Percentiles rank a stretch among this genome's conserved stretches.
These are phyloP conservation scores for Saccharomycopsis fodiens DNA, from an alignment of 805 yeast species.

Conservation along the genomic window DNA sequence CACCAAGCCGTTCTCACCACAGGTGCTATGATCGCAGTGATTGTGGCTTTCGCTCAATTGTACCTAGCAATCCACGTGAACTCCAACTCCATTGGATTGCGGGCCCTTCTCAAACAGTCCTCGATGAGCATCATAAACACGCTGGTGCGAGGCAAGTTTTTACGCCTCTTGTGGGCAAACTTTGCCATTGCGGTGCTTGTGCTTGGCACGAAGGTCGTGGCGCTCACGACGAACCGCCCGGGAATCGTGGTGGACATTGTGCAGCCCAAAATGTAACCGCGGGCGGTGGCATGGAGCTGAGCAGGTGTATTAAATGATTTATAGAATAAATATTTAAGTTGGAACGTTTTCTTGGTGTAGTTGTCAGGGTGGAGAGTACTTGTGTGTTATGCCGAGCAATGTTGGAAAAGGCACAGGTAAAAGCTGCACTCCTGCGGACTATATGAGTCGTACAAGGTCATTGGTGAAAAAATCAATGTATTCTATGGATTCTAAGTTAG, in stretches of 20 bases:
- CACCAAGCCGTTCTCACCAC: background rate
- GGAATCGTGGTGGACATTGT: constrained; percentile 14
- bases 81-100: background rate
- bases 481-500: too few species aligned
- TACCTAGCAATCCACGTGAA: constrained; percentile 9
- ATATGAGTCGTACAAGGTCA: too few species aligned
- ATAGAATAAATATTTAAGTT: too few species aligned
- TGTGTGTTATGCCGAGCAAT: too few species aligned
- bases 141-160: constrained; percentile 5
- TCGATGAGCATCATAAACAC: constrained; percentile 7
- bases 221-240: background rate
- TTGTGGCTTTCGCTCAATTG: background rate
- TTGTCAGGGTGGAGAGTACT: too few species aligned
- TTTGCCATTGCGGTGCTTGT: constrained; percentile 3
- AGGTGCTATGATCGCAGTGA: background rate
- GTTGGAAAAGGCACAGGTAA: too few species aligned
- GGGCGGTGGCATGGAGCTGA: too few species aligned
- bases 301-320: too few species aligned
- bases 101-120: constrained; percentile 1
- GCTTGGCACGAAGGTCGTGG: constrained; percentile 2
- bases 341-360: too few species aligned
- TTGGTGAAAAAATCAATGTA: too few species aligned
- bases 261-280: constrained; percentile 15
- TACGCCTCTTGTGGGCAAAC: constrained; percentile 7
- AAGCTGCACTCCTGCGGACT: too few species aligned